phyloP scores from a whole-genome alignment of 495 filamentous ascomycete species.

The Neurospora cerealis region DNA sequence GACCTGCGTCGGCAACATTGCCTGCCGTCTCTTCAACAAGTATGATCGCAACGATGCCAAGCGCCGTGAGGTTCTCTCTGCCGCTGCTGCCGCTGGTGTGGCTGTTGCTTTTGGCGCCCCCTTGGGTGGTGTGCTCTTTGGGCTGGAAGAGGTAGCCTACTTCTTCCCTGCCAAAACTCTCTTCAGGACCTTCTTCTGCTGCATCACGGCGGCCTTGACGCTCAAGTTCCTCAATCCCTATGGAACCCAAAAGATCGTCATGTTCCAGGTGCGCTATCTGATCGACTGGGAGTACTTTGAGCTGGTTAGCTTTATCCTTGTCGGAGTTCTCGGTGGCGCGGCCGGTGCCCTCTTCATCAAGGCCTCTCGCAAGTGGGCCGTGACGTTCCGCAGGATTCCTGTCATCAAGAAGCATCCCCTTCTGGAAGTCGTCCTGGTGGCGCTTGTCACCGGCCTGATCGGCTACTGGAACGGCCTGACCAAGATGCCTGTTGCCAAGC shows the following conservation, averaged over 20 bases:
- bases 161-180: conserved; percentile 98
- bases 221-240: conserved; percentile 95
- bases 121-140: conserved; percentile 87
- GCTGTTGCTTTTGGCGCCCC: conserved; percentile 93
- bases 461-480: conserved; percentile 94
- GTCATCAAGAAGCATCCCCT: conserved; percentile 75
- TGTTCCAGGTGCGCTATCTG: conserved; percentile 90
- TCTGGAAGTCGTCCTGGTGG: conserved; percentile 81
- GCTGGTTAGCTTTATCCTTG: conserved; percentile 69
- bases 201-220: conserved; percentile 81
- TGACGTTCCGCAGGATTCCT: conserved; percentile 72
- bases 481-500: conserved; percentile 78
- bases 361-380: conserved; percentile 79
- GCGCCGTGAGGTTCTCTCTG: conserved; percentile 83
- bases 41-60: conserved; percentile 88
- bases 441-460: conserved; percentile 68
- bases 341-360: conserved; percentile 93
- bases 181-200: conserved; percentile 97
- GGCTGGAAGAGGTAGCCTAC: conserved; percentile 89
- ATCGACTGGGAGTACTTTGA: conserved; percentile 94
- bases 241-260: conserved; percentile 88
- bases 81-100: conserved; percentile 84
- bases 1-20: conserved; percentile 91
- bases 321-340: conserved; percentile 77
- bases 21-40: conserved; percentile 83